Evolutionary conservation across 495 filamentous ascomycete genomes (phyloP).

Genomic region (Pyrenopolyporus hunteri): DNA sequence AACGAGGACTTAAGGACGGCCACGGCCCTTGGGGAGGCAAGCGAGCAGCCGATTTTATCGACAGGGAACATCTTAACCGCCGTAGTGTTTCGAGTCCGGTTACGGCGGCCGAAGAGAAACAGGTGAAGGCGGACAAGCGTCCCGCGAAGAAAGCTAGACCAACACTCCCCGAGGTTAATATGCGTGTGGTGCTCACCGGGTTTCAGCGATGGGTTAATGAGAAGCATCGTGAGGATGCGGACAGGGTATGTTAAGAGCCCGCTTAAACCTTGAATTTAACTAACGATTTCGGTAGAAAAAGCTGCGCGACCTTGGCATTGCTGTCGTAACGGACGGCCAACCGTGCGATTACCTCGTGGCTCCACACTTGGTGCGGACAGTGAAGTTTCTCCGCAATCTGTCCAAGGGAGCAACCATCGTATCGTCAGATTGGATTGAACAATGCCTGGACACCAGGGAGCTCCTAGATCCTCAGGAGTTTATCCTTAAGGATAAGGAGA

Average conservation of each 20-base stretch:
- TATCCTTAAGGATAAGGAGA: constrained; percentile 69
- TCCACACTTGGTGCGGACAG: constrained; percentile 81
- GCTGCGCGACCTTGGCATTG: constrained; percentile 82
- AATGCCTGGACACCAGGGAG: constrained; percentile 65
- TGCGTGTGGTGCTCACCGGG: constrained; percentile 78
- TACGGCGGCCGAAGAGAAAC: constrained; percentile 48
- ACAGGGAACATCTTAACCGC: constrained; percentile 50
- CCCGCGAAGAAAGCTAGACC: constrained; percentile 69
- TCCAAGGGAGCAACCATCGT: constrained; percentile 78
- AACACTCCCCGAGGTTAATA: constrained; percentile 61
- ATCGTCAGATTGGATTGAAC: constrained; percentile 76
- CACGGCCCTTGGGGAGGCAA: constrained; percentile 75
- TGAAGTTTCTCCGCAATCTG: constrained; percentile 89
- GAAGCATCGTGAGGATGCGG: constrained; percentile 71
- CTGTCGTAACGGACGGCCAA: constrained; percentile 74
- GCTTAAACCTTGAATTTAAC: constrained; percentile 9
- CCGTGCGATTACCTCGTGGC: constrained; percentile 86
- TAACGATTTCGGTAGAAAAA: constrained; percentile 65
- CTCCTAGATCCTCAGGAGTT: constrained; percentile 66
- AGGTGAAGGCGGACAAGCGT: constrained; percentile 55
- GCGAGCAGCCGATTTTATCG: constrained; percentile 61
- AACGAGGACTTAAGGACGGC: constrained; percentile 73
- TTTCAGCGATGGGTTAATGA: constrained; percentile 77
- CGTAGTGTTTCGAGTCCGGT: constrained; percentile 44
- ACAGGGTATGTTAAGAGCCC: constrained; percentile 67